A percentile compares a stretch with the other conserved stretches of the same genome.
phyloP scores from a whole-genome alignment of 768 basidiomycete species.

The Boletus rubropictus region DNA sequence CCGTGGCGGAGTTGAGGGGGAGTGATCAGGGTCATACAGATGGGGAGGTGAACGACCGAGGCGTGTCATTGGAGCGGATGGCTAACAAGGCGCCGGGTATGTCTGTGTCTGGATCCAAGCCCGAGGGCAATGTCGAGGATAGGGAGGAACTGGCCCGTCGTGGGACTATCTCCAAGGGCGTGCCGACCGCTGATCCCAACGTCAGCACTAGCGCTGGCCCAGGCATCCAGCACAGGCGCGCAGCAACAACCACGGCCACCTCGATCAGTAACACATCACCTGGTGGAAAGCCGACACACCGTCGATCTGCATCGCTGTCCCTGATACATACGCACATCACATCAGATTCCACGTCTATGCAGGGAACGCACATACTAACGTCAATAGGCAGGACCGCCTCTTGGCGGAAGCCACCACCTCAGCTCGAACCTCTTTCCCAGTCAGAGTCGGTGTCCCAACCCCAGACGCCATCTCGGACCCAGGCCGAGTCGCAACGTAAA shows the following conservation, averaged over 20 bases:
- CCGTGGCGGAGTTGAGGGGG: conserved; percentile 25
- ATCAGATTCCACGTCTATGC: not conserved
- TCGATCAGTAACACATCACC: not conserved
- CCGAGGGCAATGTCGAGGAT: not conserved
- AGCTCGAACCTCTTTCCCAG: not conserved
- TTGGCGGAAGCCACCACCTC: conserved; percentile 10
- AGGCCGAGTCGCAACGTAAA: conserved; percentile 6
- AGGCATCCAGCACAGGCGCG: not conserved
- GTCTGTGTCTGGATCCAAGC: not conserved
- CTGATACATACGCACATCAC: not conserved
- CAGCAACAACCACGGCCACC: conserved; percentile 1
- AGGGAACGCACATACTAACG: not conserved
- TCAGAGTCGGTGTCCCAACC: not conserved
- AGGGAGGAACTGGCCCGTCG: not conserved
- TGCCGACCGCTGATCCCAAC: not conserved
- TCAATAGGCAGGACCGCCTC: not conserved
- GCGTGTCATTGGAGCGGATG: not conserved
- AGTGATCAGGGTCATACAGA: conserved; percentile 27
- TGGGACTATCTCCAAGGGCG: not conserved
- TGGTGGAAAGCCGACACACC: not conserved
- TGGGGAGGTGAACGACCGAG: conserved; percentile 14
- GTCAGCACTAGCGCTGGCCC: not conserved
- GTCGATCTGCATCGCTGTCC: conserved; percentile 17
- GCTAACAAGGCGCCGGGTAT: not conserved
- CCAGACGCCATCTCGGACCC: not conserved